A percentile compares a stretch with the other conserved stretches of the same genome.
Conservation (phyloP, 129 eudicot genomes). For the Escallonia herrerae region DNA sequence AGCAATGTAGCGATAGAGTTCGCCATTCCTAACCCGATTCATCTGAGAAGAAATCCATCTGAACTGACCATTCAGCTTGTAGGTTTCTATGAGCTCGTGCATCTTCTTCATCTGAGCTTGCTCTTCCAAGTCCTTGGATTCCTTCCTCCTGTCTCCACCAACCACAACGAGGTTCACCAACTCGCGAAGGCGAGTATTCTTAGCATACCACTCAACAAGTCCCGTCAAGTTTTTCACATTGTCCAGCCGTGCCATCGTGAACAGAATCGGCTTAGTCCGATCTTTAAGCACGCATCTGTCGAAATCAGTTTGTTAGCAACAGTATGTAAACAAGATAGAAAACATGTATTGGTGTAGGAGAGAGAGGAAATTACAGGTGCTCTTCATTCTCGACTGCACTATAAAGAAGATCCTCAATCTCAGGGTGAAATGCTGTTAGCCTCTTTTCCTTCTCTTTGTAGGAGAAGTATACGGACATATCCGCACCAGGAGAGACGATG, state of each 20-base stretch:
- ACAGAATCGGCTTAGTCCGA: slow-evolving; percentile 58
- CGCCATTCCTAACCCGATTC: slow-evolving; percentile 75
- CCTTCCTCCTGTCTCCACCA: slow-evolving; percentile 77
- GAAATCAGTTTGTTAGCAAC: neutral
- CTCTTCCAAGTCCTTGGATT: slow-evolving; percentile 75
- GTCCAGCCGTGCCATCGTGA: slow-evolving; percentile 80
- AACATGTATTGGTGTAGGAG: neutral
- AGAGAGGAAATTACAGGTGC: slow-evolving; percentile 48
- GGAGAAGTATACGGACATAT: slow-evolving; percentile 62
- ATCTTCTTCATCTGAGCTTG: slow-evolving; percentile 75
- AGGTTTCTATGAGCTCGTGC: slow-evolving; percentile 54
- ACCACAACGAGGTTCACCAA: slow-evolving; percentile 71
- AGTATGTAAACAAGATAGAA: neutral
- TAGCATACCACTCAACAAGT: slow-evolving; percentile 71
- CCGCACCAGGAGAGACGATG: slow-evolving; percentile 94
- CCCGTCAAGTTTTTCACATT: slow-evolving; percentile 75
- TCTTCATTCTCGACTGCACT: slow-evolving; percentile 84
- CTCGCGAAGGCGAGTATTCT: slow-evolving; percentile 50
- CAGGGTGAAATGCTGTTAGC: slow-evolving; percentile 77
- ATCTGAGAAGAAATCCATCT: slow-evolving; percentile 81
- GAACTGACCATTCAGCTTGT: slow-evolving; percentile 64
- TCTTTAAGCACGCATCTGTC: slow-evolving; percentile 66
- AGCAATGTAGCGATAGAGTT: slow-evolving; percentile 60
- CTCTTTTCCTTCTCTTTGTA: slow-evolving; percentile 66
- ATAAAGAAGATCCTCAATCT: slow-evolving; percentile 72